Evolutionary conservation across 164 flowering plant species (phyloP), one percentile per base, ranked within the genome.

Genomic region (Akebia trifoliata): DNA sequence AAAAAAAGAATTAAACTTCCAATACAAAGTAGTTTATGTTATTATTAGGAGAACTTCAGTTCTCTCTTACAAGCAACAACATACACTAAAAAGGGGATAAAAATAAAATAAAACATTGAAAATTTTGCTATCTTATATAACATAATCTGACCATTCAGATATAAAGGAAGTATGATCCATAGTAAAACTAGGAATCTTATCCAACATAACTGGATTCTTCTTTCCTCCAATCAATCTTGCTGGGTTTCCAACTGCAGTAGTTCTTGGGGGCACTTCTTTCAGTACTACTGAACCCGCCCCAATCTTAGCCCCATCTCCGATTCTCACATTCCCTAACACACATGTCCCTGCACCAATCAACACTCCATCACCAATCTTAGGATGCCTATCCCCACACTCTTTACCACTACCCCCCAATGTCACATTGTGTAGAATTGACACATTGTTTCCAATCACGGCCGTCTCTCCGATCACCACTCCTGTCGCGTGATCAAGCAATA

Each of bases 391-490:
- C 1, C 95, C 95, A 39, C 68, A 54, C 5, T 0, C 69, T 68
- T 87, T 87, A 0, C 95, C 95, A 1, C 89, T 81, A 2, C 95
- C 95, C 6, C 95, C 95, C 18, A 87, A 62, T 0, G 91, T 87
- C 64, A 87, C 91, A 59, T 73, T 73, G 38, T 85, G 95, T 69
- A 87, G 51, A 45, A 87, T 87, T 5, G 87, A 83, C 43, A 83
- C 91, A 65, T 87, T 63, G 52, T 85, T 63, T 3, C 87, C 92
- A 12, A 85, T 75, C 64, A 80, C 87, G 1, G 87, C 83, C 0
- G 91, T 87, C 69, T 87, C 92, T 4, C 90, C 96, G 1, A 87
- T 61, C 22, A 87, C 90, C 2, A 85, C 63, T 3, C 92, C 96
- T 0, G 92, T 87, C 0, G 87, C 92, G 40, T 87, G 96, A 64